Evolutionary conservation across 192 early-diverging fungal genomes (phyloP), one percentile per base, ranked within the genome.

Genomic region (Backusella westeae): DNA sequence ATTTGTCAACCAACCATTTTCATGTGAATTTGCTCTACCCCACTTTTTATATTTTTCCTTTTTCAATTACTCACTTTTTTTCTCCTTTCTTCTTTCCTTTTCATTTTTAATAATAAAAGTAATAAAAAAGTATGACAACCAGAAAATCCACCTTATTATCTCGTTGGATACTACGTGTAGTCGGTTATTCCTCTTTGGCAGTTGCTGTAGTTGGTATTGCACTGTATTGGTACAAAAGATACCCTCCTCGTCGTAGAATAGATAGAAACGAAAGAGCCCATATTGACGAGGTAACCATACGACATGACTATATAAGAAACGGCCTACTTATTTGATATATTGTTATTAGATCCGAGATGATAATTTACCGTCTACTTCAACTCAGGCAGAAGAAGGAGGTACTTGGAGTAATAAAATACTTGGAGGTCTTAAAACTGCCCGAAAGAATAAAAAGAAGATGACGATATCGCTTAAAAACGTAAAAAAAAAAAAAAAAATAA

Each of bases 401-500:
- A 76, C 75, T 42, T 81, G 86, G 38, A 81, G 79, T 23, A 59
- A 74, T 67, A 80, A 74, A 53, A 73, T 80, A 36, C 67, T 81
- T 26, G 72, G 76, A 10, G 69, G 71, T 26, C 42, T 56, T 29
- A 63, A 63, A 63, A 63, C 56, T 63, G 56, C 56, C 56, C 56
- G 56, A 63, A 44, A 83, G 80, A 78, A 84, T 77, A 80, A 85
- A 77, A 75, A 88, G 80, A 69, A 83, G 77, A 72, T 91, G 73
- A 88, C 89, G 8, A 84, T 91, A 44, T 91, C 90, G 17, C 69
- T 89, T 53, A 91, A 89, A 59, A 87, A 90, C 79, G 88, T 88
- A 85, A 29, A 29, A 29, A 23, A 41, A 0, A 36, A 73, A 9
- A 36, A 21, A 9, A 29, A 29, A 29, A 29, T 29, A 29, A 12